Base-by-base conservation (phyloP, 208 protist species). In the Trypanosoma theileri region DNA sequence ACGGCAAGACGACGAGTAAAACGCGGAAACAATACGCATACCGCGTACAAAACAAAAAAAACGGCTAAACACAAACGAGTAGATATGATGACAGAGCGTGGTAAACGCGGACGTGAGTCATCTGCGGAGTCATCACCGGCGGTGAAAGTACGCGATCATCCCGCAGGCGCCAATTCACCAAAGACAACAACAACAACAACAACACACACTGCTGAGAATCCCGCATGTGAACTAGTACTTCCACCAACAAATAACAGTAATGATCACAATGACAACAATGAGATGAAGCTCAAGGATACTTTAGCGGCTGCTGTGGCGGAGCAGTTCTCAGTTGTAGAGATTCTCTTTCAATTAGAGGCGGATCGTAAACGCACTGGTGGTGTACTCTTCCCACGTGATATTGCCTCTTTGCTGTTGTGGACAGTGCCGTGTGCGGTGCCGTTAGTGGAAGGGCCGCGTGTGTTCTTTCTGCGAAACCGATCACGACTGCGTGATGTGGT, bases 391-490 rank as follows among this genome's bases (percentile, higher is more conserved):
- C 85, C 86, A 21, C 90, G 85, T 51, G 87, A 95, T 59, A 44
- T 95, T n/a, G 81, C 77, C 28, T 79, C 84, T n/a, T 57, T 93
- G 16, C 58, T 93, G 24, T 65, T 93, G 41, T 95, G 90, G 87
- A 75, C 76, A 10, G 81, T 95, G 41, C 90, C 87, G 41, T 71
- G 73, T 40, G 59, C 81, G 10, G 73, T 92, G 40, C 90, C 86
- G 1, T 65, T 92, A 17, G 78, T 93, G 56, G 87, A 95, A 60
- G 79, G 78, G 13, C 90, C 90, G 28, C 63, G 73, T 19, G 71
- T 86, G 24, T 92, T 92, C 69, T 89, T 91, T 48, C 60, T 95
- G 53, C 79, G 77, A 59, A 93, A 92, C 64, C 89, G 88, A 61
- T 92, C 85, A 4, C 77, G 57, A 12, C 45, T 95, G 44, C 78